Evolutionary conservation across 116 monocot genomes (phyloP), one percentile per base, ranked within the genome.

Genomic region (Trichopus zeylanicus): DNA sequence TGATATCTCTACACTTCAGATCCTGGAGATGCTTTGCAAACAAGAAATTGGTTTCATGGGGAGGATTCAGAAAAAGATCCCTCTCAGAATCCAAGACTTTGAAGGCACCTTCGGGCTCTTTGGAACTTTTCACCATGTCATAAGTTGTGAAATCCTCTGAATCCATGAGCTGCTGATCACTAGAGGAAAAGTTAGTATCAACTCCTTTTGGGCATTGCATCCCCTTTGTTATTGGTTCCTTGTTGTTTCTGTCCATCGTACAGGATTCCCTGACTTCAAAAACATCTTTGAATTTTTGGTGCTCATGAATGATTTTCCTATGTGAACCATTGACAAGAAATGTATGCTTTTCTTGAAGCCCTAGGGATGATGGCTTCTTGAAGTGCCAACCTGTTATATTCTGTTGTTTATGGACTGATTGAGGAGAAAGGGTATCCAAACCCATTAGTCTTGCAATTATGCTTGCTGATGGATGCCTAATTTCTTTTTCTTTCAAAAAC

Each of bases 391-490:
- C 39, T 23, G 25, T 59, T 22, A 60, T 68, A 20, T 63, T 62
- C 25, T 38, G 34, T 48, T 69, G 51, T 24, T 48, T 64, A 20
- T 55, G 21, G 46, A 24, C 29, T 28, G 34, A 13, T 51, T 62
- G 29, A 49, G 46, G 61, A 34, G 83, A 83, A 1, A 80, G 68
- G 12, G 51, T 48, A 69, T 83, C 88, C 26, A 88, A 80, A 24
- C 88, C 88, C 88, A 88, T 88, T 56, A 88, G 49, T 59, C 58
- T 88, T 55, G 88, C 83, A 70, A 88, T 65, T 18, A 88, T 67
- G 64, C 71, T 71, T 23, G 82, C 69, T 24, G 88, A 75, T 3
- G 65, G 32, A 22, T 22, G 52, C 48, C 62, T 76, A 26, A 26
- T 48, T 66, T 74, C 65, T 26, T n/a, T 48, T 25, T 65, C 48